phyloP scores from a whole-genome alignment of 306 rosid genomes.

The Medicago lupulina region DNA sequence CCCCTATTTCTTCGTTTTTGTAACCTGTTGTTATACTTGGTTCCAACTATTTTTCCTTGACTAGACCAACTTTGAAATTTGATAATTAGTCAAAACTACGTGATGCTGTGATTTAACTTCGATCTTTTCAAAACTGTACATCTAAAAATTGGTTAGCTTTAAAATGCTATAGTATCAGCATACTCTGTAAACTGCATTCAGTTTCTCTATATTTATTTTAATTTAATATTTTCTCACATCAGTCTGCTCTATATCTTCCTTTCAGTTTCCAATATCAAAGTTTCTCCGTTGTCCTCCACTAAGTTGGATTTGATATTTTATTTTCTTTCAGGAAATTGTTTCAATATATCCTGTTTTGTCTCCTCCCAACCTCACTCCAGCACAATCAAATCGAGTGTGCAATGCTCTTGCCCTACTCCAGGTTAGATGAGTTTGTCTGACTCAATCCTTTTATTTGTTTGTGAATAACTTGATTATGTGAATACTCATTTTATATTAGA shows the following conservation, averaged over 20 bases:
- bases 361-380: conserved; percentile 90
- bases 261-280: background rate
- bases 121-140: conserved; percentile 4
- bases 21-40: conserved; percentile 9
- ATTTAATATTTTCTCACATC: conserved; percentile 2
- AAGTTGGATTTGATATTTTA: conserved; percentile 27
- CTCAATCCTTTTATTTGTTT: conserved; percentile 31
- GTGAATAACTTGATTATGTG: conserved; percentile 26
- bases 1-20: conserved; percentile 8
- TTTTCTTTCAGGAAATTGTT: conserved; percentile 80
- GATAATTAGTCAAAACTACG: background rate
- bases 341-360: conserved; percentile 95
- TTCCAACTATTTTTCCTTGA: conserved; percentile 15
- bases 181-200: conserved; percentile 6
- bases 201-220: background rate
- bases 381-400: conserved; percentile 94
- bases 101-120: conserved; percentile 13
- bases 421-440: conserved; percentile 54
- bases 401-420: conserved; percentile 99
- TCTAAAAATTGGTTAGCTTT: conserved; percentile 11
- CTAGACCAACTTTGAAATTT: conserved; percentile 2
- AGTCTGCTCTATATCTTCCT: background rate
- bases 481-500: conserved; percentile 1
- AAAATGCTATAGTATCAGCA: background rate
- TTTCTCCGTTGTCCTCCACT: conserved; percentile 8